Evolutionary conservation across 2,329 filamentous ascomycete species (phyloP).

Genomic region (Venturiaceae sp.): DNA sequence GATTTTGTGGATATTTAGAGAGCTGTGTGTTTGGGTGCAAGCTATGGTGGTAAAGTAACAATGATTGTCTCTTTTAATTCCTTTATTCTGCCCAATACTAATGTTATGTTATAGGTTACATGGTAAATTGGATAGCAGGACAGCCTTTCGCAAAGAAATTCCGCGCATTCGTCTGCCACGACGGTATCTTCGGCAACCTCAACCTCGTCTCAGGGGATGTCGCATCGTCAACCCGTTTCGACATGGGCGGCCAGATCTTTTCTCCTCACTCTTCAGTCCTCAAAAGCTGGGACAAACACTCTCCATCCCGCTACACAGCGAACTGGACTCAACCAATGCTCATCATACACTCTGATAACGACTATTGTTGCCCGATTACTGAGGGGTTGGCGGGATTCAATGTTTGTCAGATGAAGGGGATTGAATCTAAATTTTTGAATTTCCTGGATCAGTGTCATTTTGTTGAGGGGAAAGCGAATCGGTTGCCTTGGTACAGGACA

Average conservation of each 20-base stretch:
- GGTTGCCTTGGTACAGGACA: neutral
- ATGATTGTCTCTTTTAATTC: conserved; percentile 59
- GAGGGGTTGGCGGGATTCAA: neutral
- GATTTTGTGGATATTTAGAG: conserved; percentile 57
- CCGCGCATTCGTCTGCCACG: neutral
- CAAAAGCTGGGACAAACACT: neutral
- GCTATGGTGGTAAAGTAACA: conserved; percentile 35
- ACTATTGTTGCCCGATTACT: neutral
- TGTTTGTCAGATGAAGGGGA: neutral
- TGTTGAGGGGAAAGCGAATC: neutral
- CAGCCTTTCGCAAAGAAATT: neutral
- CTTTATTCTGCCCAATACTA: too few species aligned
- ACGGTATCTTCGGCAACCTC: neutral
- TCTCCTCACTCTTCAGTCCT: too few species aligned
- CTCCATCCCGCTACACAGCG: neutral
- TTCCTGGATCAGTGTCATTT: neutral
- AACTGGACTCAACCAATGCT: neutral
- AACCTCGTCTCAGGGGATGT: neutral
- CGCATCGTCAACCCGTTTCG: neutral
- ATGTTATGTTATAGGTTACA: neutral
- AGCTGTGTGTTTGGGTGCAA: conserved; percentile 63
- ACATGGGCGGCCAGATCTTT: too few species aligned
- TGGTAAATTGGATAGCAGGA: neutral
- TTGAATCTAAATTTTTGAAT: neutral
- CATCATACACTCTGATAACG: neutral